phyloP scores from a whole-genome alignment of 2,329 filamentous ascomycete species.

The Plenodomus biglobosus region DNA sequence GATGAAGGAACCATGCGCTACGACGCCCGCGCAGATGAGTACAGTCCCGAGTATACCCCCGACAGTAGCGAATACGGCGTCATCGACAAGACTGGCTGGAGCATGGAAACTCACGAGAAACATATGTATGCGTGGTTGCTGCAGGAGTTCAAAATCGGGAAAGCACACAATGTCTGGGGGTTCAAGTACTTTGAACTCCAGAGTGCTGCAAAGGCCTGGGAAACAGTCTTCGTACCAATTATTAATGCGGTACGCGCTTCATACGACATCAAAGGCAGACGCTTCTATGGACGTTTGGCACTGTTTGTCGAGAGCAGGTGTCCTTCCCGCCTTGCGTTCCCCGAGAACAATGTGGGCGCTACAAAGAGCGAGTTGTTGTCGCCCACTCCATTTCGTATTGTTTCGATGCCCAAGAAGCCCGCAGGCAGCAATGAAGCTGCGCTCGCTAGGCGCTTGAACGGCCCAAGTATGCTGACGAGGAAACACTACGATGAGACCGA shows the following conservation, averaged over 20 bases:
- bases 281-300: slow-evolving; percentile 37
- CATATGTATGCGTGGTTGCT: slow-evolving; percentile 38
- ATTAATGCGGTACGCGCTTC: slow-evolving; percentile 32
- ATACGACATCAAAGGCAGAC: slow-evolving; percentile 30
- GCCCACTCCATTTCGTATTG: slow-evolving; percentile 25
- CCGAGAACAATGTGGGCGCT: slow-evolving; percentile 26
- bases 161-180: slow-evolving; percentile 25
- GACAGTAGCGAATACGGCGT: slow-evolving; percentile 15
- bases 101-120: slow-evolving; percentile 33
- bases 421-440: not conserved
- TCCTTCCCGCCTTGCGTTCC: slow-evolving; percentile 37
- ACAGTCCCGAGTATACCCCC: slow-evolving; percentile 10
- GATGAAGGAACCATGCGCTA: slow-evolving; percentile 31
- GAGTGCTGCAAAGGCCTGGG: slow-evolving; percentile 34
- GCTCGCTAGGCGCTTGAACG: not conserved
- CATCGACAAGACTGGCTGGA: slow-evolving; percentile 34
- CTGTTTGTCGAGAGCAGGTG: slow-evolving; percentile 30
- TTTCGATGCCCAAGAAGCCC: slow-evolving; percentile 15
- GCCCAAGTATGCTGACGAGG: slow-evolving; percentile 12
- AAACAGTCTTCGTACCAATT: slow-evolving; percentile 34
- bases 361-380: slow-evolving; percentile 13
- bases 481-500: slow-evolving; percentile 32
- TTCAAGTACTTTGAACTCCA: slow-evolving; percentile 33
- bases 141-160: slow-evolving; percentile 38
- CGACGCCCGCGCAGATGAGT: slow-evolving; percentile 24